A percentile compares a stretch with the other conserved stretches of the same genome.
Evolutionary conservation across 306 rosid species (phyloP).

Genomic region (Begonia fuchsioides): DNA sequence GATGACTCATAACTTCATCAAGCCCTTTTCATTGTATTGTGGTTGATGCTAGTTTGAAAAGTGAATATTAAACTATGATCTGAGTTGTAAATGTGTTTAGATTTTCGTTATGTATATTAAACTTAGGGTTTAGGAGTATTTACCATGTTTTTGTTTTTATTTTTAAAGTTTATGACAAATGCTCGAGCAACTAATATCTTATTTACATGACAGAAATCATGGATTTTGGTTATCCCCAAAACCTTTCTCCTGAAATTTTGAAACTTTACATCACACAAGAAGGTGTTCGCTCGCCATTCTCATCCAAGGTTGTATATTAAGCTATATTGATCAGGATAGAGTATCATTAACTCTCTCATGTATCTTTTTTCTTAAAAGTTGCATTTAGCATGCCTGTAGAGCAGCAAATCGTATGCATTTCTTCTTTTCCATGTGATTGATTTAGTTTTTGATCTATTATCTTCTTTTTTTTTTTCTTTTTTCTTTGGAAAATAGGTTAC

Average conservation of each 20-base stretch:
- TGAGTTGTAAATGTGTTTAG: no score
- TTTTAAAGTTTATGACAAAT: slow-evolving; percentile 5
- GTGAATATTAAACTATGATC: no score
- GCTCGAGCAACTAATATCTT: slow-evolving; percentile 7
- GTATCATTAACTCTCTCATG: not conserved
- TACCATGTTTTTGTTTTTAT: no score
- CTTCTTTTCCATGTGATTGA: slow-evolving; percentile 1
- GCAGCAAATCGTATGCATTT: not conserved
- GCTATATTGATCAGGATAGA: not conserved
- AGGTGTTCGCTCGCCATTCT: slow-evolving; percentile 97
- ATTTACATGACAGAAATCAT: slow-evolving; percentile 61
- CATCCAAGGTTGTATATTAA: slow-evolving; percentile 67
- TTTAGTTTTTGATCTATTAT: not conserved
- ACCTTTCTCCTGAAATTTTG: slow-evolving; percentile 92
- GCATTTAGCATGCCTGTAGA: no score
- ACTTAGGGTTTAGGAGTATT: no score
- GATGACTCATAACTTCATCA: no score
- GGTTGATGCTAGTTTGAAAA: no score
- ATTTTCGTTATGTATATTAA: no score
- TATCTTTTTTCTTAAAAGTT: no score
- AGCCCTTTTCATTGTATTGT: no score
- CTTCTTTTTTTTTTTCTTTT: not conserved
- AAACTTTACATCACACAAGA: slow-evolving; percentile 95
- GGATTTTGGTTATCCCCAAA: slow-evolving; percentile 99
- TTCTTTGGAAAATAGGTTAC: slow-evolving; percentile 26